Evolutionary conservation across 116 monocot species (phyloP).

Genomic region (Posidonia oceanica): DNA sequence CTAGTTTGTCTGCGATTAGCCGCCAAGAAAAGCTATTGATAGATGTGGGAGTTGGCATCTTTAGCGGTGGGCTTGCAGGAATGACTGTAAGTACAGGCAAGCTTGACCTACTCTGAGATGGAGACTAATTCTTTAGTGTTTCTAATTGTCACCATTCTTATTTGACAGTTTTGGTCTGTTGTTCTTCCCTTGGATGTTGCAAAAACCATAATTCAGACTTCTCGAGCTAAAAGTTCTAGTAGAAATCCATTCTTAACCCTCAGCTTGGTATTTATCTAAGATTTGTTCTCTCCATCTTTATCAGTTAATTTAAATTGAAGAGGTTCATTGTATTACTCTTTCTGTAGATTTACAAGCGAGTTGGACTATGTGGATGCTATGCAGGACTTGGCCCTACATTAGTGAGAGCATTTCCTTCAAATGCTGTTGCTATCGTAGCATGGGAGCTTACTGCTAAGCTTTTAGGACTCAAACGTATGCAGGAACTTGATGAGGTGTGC

Average conservation of each 20-base stretch:
- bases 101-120: neutral
- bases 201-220: constrained; percentile 92
- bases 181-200: constrained; percentile 92
- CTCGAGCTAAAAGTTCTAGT: constrained; percentile 25
- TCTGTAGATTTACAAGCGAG: constrained; percentile 50
- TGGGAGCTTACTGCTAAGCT: constrained; percentile 76
- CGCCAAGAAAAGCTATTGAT: constrained; percentile 19
- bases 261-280: constrained; percentile 21
- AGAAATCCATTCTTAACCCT: constrained; percentile 58
- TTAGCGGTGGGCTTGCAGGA: constrained; percentile 80
- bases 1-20: constrained; percentile 8
- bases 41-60: constrained; percentile 69
- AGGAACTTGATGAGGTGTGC: neutral
- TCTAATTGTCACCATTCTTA: neutral
- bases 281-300: neutral
- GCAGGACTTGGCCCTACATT: constrained; percentile 88
- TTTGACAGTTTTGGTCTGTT: constrained; percentile 65
- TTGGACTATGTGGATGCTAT: constrained; percentile 72
- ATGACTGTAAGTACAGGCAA: constrained; percentile 46
- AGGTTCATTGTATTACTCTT: neutral
- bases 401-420: constrained; percentile 79
- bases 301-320: neutral
- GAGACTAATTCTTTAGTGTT: neutral
- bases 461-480: constrained; percentile 25
- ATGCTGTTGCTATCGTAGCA: constrained; percentile 79